Percentiles rank a stretch among this genome's conserved stretches.
Evolutionary conservation across 1,139 yeast genomes (phyloP).

Genomic region (Pneumocystis wakefieldiae): DNA sequence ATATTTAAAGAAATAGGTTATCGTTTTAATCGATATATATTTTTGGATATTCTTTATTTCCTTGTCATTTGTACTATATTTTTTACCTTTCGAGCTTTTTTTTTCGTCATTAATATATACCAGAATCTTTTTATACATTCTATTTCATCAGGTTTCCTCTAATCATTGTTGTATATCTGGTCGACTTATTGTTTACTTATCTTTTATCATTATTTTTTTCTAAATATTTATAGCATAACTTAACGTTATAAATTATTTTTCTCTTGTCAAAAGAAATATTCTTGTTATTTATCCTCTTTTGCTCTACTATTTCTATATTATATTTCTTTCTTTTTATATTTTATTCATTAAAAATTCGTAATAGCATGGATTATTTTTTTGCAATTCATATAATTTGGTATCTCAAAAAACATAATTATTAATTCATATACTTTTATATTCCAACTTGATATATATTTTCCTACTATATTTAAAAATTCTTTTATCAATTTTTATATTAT

Average conservation of each 20-base stretch:
- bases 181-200: conserved; percentile 33
- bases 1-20: conserved; percentile 25
- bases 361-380: conserved; percentile 10
- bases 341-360: neutral
- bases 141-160: conserved; percentile 42
- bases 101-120: conserved; percentile 18
- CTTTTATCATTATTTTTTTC: neutral
- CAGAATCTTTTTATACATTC: conserved; percentile 30
- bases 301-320: conserved; percentile 35
- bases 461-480: neutral
- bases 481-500: neutral
- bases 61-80: conserved; percentile 33
- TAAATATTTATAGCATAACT: conserved; percentile 32
- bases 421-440: neutral
- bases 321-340: neutral
- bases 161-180: conserved; percentile 46
- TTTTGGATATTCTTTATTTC: conserved; percentile 69
- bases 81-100: conserved; percentile 34
- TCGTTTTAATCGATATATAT: conserved; percentile 66
- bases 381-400: neutral
- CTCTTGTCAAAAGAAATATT: conserved; percentile 56
- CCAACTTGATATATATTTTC: neutral
- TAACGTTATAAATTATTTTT: conserved; percentile 50
- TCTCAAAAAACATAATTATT: neutral
- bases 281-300: conserved; percentile 72